phyloP scores from a whole-genome alignment of 2,329 filamentous ascomycete genomes.

The Diplodia mutila region DNA sequence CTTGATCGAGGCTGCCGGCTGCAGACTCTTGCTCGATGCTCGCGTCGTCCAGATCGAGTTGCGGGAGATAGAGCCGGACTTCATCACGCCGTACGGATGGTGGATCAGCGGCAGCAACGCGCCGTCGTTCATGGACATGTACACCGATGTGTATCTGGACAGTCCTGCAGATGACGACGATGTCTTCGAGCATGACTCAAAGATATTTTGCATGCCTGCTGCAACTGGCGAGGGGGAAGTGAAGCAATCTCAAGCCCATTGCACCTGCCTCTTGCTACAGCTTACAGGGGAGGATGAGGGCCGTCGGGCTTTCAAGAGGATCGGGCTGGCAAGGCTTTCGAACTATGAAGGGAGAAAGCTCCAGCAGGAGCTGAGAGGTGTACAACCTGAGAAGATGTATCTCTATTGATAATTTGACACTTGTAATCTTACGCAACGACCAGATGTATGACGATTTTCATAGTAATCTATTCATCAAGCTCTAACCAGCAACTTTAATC shows the following conservation, averaged over 20 bases:
- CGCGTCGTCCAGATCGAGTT: conserved; percentile 1
- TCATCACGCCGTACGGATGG: neutral
- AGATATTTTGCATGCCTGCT: conserved; percentile 27
- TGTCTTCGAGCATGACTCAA: conserved; percentile 21
- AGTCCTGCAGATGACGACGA: conserved; percentile 25
- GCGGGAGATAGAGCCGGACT: conserved; percentile 22
- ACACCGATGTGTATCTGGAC: conserved; percentile 26
- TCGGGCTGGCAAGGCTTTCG: conserved; percentile 29
- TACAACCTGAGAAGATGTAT: neutral
- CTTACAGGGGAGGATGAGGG: conserved; percentile 1
- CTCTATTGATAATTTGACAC: neutral
- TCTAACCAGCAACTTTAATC: too few relatives aligned
- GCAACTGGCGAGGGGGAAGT: conserved; percentile 20
- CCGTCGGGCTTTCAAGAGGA: conserved; percentile 18
- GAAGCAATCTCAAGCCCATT: conserved; percentile 14
- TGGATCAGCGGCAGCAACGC: neutral
- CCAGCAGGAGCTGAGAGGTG: neutral
- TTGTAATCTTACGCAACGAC: neutral
- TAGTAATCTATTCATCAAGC: too few relatives aligned
- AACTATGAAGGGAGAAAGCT: conserved; percentile 22
- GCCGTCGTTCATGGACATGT: neutral
- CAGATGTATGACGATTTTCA: neutral
- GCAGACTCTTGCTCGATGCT: conserved; percentile 2
- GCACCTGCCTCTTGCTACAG: conserved; percentile 27
- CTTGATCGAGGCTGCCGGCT: conserved; percentile 21